Evolutionary conservation across 305 asterid species (phyloP), one percentile per base, ranked within the genome.

Genomic region (Solanum chacoense): DNA sequence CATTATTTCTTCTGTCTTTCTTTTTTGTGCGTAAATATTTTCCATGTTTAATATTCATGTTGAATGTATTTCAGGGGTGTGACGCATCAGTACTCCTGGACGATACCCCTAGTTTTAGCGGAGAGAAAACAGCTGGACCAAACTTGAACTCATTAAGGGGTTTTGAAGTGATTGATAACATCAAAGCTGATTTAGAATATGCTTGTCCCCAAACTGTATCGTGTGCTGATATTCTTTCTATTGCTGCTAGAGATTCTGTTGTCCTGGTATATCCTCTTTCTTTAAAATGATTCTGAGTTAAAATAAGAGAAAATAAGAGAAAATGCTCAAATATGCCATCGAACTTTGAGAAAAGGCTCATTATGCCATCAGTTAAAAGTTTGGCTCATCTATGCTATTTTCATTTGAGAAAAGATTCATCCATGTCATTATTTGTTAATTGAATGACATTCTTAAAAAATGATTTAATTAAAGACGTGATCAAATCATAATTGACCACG

Each of bases 171-270:
- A 94, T 94, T 16, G 98, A 97, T 90, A 93, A 95, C 29, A 95
- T 95, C 40, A 97, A 97, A 90, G 94, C 92, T 59, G 98, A 94
- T 86, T 3, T 42, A 80, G 69, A 42, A 28, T 80, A 35, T n/a
- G 94, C 88, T 31, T 95, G 98, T 45, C 98, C 99, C 2, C 91
- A 91, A 50, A 94, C 94, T 2, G 98, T 97, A 14, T 95, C 99
- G 7, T 97, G 99, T 90, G 98, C 99, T 87, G 99, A 97, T 88
- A 94, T 96, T 90, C 96, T 97, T 24, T 96, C 99, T 11, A 89
- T 96, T 79, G 98, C 96, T 8, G 99, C 99, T 45, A 92, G 99
- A 89, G 99, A 97, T 85, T 94, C 98, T 9, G 98, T 95, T 28
- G 93, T 97, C 77, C 87, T 95, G 90, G 98, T 97, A 92, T 14